Base-by-base conservation (phyloP, 208 protist genomes). In the Acanthamoeba triangularis region DNA sequence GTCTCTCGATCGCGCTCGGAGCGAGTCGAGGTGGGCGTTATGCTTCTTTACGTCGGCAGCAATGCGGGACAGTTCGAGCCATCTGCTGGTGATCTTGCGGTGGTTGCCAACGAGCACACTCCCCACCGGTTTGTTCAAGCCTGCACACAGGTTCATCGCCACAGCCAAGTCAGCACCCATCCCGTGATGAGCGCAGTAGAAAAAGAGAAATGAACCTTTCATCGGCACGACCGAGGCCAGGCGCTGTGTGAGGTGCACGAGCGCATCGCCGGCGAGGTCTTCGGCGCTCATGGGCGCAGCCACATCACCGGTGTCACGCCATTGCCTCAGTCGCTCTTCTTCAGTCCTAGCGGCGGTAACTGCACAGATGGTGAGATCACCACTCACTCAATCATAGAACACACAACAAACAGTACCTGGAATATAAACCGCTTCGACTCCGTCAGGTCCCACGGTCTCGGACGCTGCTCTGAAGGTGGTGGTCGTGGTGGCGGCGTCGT, bases 21-120 rank as follows among this genome's bases (percentile, higher is more conserved):
- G 49, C 25, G 80, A 30, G 16, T 90, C 80, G 20, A 90, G 25
- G 54, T 90, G 35, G 4, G n/a, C 54, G 80, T 90, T 90, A 52
- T 90, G 80, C 49, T 90, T 90, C n/a, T 90, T 90, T 52, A 90
- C 80, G 44, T 44, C 80, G 11, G 80, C 25, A 11, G 80, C 80
- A 11, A 90, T 90, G 80, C 80, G 80, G 4, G 80, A 90, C 23
- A 90, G 44, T n/a, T 90, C 54, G 35, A 90, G 16, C 80, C 80
- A 90, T n/a, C 44, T 3, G 3, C 63, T 90, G 14, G 80, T 90
- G 10, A 90, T 65, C 28, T 90, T 10, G 6, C 35, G 44, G 28
- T 90, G 80, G 52, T 90, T 90, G 49, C 63, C 35, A 2, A 90
- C 80, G 20, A 90, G 44, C 33, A 90, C 44, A 52, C 80, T 63